Percentiles rank a stretch among this genome's conserved stretches.
phyloP scores from a whole-genome alignment of 225 moss, liverwort and hornwort species.

The Anthoceros angustus region DNA sequence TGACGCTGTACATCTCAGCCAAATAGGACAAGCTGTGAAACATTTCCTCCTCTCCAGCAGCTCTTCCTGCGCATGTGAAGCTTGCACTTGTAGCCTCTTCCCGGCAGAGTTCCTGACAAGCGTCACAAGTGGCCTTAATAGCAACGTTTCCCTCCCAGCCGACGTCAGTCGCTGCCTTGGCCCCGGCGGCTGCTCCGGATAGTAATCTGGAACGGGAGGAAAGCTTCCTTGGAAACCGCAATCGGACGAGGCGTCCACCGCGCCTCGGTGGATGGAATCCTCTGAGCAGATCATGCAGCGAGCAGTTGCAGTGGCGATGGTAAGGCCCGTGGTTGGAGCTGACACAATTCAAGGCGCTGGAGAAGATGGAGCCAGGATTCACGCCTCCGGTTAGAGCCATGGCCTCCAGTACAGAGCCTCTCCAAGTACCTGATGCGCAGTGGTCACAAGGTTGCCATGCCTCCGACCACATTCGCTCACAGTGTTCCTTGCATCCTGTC shows the following conservation, averaged over 20 bases:
- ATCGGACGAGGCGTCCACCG: neutral
- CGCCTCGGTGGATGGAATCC: neutral
- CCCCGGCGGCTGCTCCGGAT: no score
- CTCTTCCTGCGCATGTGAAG: neutral
- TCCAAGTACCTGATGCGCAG: no score
- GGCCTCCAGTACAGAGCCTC: no score
- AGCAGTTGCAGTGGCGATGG: conserved; percentile 5
- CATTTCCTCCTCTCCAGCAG: neutral
- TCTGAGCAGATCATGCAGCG: neutral
- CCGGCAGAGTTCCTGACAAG: no score
- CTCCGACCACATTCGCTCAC: no score
- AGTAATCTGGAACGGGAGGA: neutral
- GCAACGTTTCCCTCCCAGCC: no score
- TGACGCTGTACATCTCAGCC: neutral
- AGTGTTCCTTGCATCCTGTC: no score
- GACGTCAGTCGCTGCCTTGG: no score
- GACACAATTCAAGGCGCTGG: neutral
- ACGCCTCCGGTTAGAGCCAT: neutral
- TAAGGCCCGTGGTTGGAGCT: conserved; percentile 4
- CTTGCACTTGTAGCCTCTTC: neutral
- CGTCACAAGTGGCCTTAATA: no score
- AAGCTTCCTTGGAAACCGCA: neutral
- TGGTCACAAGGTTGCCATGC: no score
- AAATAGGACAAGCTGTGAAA: neutral
- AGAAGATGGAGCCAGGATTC: neutral